Evolutionary conservation across 2,329 filamentous ascomycete genomes (phyloP).

Genomic region (Diaporthe sp.): DNA sequence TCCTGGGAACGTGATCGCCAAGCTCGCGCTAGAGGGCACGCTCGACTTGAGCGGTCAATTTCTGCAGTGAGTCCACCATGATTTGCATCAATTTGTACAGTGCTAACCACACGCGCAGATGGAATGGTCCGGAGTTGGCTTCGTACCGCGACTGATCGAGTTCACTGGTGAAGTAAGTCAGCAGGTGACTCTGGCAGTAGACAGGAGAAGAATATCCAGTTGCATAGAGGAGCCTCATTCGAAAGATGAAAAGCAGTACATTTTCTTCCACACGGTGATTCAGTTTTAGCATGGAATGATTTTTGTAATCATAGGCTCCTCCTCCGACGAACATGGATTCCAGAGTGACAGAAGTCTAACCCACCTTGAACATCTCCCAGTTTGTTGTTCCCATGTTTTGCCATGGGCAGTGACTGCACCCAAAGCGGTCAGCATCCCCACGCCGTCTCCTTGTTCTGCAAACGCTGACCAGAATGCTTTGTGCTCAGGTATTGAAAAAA

Average conservation of each 20-base stretch:
- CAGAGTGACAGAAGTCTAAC: slow-evolving; percentile 43
- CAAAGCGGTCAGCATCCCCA: slow-evolving; percentile 21
- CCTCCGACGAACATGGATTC: slow-evolving; percentile 35
- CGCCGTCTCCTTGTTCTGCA: background rate
- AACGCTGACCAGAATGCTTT: background rate
- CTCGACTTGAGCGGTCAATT: slow-evolving; percentile 80
- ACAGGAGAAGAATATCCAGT: slow-evolving; percentile 38
- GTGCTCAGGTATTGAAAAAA: slow-evolving; percentile 38
- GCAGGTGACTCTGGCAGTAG: slow-evolving; percentile 40
- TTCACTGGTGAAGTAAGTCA: slow-evolving; percentile 27
- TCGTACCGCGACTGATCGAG: slow-evolving; percentile 58
- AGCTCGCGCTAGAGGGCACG: slow-evolving; percentile 73
- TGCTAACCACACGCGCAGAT: slow-evolving; percentile 52
- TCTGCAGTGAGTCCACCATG: slow-evolving; percentile 67
- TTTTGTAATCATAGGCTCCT: slow-evolving; percentile 71
- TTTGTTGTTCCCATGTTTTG: background rate
- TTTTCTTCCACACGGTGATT: slow-evolving; percentile 73
- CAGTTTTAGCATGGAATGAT: slow-evolving; percentile 83
- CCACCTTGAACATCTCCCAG: slow-evolving; percentile 32
- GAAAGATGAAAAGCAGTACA: slow-evolving; percentile 87
- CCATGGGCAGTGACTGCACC: background rate
- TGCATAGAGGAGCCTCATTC: slow-evolving; percentile 66
- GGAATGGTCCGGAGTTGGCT: slow-evolving; percentile 63
- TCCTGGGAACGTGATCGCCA: slow-evolving; percentile 87
- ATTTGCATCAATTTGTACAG: background rate